These are phyloP conservation scores for Microcyclospora tardicrescens DNA, from an alignment of 2,329 filamentous ascomycete species.

Conservation along the genomic window DNA sequence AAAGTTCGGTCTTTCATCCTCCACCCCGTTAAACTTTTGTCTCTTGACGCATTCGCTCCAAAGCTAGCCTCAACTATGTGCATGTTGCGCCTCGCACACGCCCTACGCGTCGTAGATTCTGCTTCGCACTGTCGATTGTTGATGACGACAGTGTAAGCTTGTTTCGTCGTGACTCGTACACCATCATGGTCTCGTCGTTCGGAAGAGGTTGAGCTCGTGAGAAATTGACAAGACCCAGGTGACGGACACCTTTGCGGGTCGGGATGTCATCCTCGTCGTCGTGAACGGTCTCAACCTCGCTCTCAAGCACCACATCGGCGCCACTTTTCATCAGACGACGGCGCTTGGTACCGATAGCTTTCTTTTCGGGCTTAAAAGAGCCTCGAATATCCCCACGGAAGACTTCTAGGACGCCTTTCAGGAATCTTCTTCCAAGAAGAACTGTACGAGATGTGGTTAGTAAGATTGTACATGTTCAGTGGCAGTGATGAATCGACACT, in stretches of 20 bases:
- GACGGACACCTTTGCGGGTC: background rate
- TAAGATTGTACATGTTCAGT: background rate
- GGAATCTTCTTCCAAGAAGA: conserved; percentile 86
- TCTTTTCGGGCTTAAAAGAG: conserved; percentile 1
- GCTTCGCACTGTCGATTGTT: no score
- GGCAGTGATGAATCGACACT: conserved; percentile 25
- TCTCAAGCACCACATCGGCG: conserved; percentile 42
- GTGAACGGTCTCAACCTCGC: conserved; percentile 52
- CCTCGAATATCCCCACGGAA: background rate
- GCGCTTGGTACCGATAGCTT: conserved; percentile 17
- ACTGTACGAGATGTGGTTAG: conserved; percentile 35
- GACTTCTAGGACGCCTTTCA: conserved; percentile 46
- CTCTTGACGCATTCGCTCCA: no score
- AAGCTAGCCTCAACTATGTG: no score
- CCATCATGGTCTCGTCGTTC: conserved; percentile 1
- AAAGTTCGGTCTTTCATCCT: no score
- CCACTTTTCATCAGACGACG: conserved; percentile 20
- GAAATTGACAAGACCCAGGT: background rate
- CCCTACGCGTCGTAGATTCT: no score
- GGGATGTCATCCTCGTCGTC: conserved; percentile 34
- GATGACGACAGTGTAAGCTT: no score
- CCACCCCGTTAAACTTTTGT: no score
- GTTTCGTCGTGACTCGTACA: no score
- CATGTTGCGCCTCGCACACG: no score
- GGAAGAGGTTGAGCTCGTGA: conserved; percentile 5